Conservation (phyloP, 2,329 filamentous ascomycete species). For the Colletotrichum sp. region DNA sequence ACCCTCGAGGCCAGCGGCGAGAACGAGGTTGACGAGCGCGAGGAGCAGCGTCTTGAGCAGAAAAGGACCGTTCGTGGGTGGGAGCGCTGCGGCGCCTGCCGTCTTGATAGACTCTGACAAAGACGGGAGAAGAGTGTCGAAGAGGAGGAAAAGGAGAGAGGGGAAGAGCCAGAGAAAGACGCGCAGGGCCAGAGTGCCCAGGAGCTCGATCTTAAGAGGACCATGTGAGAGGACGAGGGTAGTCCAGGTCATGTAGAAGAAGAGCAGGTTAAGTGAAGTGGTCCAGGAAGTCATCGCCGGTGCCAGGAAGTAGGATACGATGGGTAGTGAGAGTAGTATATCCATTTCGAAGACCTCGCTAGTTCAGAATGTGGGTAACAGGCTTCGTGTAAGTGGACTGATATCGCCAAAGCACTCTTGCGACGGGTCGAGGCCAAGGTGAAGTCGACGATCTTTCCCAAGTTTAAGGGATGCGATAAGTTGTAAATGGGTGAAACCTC, state of each 20-base stretch:
- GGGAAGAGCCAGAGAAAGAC: constrained; percentile 75
- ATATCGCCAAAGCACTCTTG: not conserved
- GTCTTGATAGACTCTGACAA: constrained; percentile 73
- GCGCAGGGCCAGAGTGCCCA: constrained; percentile 72
- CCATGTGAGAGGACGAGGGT: constrained; percentile 81
- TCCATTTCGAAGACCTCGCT: constrained; percentile 51
- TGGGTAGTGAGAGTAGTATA: constrained; percentile 73
- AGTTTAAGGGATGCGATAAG: not conserved
- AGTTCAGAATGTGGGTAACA: not conserved
- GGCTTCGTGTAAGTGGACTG: not conserved
- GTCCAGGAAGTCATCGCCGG: constrained; percentile 70
- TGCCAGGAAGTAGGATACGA: constrained; percentile 71
- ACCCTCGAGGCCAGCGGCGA: constrained; percentile 50
- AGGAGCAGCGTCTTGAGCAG: constrained; percentile 43
- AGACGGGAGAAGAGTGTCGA: constrained; percentile 75
- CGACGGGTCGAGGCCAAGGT: not conserved
- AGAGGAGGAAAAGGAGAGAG: constrained; percentile 72
- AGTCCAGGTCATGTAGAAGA: constrained; percentile 91
- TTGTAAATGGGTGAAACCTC: not conserved
- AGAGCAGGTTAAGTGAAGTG: constrained; percentile 82
- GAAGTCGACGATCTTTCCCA: not conserved
- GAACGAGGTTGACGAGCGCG: constrained; percentile 49
- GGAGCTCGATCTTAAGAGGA: constrained; percentile 75
- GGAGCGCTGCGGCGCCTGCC: constrained; percentile 58
- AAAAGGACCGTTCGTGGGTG: constrained; percentile 38